Conservation (phyloP, 805 yeast genomes). For the Metschnikowia chrysomelidarum region DNA sequence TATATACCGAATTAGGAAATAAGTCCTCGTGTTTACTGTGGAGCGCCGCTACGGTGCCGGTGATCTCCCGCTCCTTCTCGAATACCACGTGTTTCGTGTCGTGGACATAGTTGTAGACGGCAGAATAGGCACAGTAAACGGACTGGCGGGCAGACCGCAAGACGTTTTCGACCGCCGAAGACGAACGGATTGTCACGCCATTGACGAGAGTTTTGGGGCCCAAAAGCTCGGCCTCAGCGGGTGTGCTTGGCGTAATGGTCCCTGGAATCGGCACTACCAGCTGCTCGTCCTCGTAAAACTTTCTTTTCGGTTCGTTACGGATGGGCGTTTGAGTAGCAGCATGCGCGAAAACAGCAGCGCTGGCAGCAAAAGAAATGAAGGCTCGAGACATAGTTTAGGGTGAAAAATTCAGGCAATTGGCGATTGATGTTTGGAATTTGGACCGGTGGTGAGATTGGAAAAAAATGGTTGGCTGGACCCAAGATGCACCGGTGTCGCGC, state of each 20-base stretch:
- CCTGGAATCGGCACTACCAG: constrained; percentile 50
- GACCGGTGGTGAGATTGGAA: too few species aligned
- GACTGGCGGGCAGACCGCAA: constrained; percentile 49
- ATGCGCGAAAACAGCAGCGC: constrained; percentile 2
- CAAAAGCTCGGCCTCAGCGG: constrained; percentile 39
- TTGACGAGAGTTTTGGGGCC: constrained; percentile 50
- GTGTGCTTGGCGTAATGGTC: constrained; percentile 43
- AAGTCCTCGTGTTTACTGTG: constrained; percentile 66
- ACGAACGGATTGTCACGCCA: constrained; percentile 57
- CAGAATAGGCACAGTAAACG: constrained; percentile 30
- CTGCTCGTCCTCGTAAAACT: constrained; percentile 51
- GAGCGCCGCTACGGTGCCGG: constrained; percentile 59
- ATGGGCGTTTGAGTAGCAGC: constrained; percentile 5
- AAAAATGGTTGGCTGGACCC: neutral
- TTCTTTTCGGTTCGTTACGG: constrained; percentile 29
- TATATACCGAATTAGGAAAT: constrained; percentile 68
- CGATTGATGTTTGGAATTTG: neutral
- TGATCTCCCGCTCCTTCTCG: constrained; percentile 59
- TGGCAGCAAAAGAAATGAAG: constrained; percentile 3
- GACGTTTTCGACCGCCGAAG: constrained; percentile 45
- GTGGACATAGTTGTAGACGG: constrained; percentile 36
- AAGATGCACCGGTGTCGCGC: too few species aligned
- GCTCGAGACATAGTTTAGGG: constrained; percentile 12
- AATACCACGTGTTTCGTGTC: constrained; percentile 50
- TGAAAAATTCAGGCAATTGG: neutral